A percentile compares a stretch with the other conserved stretches of the same genome.
phyloP scores from a whole-genome alignment of 345 rosid species.

The Corymbia maculata region DNA sequence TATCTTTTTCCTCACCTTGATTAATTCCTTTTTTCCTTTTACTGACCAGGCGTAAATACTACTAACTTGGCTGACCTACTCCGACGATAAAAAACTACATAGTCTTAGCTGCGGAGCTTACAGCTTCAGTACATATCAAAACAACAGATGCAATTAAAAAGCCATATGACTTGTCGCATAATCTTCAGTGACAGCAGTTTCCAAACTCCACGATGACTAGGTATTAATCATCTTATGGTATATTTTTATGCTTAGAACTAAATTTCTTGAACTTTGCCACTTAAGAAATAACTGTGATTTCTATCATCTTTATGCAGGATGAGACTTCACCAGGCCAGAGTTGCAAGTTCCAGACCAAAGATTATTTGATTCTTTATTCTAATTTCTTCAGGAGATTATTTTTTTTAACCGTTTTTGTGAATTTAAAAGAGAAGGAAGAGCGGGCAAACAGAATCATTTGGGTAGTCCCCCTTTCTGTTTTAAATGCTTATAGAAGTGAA shows the following conservation, averaged over 20 bases:
- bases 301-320: background rate
- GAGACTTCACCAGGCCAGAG: background rate
- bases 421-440: background rate
- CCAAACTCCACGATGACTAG: background rate
- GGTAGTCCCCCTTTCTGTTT: background rate
- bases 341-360: background rate
- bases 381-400: background rate
- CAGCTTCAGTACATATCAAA: background rate
- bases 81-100: background rate
- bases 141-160: background rate
- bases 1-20: slow-evolving; percentile 2
- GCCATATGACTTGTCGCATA: background rate
- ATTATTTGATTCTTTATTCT: background rate
- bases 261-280: background rate
- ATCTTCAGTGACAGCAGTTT: background rate
- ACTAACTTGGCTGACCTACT: slow-evolving; percentile 1
- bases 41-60: slow-evolving; percentile 48
- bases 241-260: background rate
- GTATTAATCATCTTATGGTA: background rate
- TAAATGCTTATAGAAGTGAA: slow-evolving; percentile 12
- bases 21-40: background rate
- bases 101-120: background rate
- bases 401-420: background rate
- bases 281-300: background rate
- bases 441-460: background rate